Evolutionary conservation across 306 rosid genomes (phyloP), one percentile per base, ranked within the genome.

Genomic region (Ochetophila trinervis): DNA sequence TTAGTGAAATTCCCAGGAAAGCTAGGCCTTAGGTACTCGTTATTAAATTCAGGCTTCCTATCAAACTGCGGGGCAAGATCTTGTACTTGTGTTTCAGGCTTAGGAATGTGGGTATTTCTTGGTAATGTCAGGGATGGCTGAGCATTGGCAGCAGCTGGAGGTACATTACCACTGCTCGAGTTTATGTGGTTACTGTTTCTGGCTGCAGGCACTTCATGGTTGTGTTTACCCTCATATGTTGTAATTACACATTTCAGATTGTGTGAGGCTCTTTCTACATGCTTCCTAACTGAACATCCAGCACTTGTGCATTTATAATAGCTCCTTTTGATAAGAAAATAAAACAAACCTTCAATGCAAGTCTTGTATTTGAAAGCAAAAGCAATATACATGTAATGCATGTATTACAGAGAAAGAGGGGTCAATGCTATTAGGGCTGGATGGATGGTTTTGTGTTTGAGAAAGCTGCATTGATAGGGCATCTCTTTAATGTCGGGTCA

Each of bases 291-390:
- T 15, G 22, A 10, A 80, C 98, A 91, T 35, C 95, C 95, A 20
- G 85, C 89, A 76, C 90, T 87, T 1, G 98, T 89, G 79, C 98
- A 91, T 78, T 91, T 91, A 81, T 91, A 91, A 86, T 91, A 91
- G 85, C 98, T 91, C 96, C 98, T 89, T 57, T 16, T 60, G 63
- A 24, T 68, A 51, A 76, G 7, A 32, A 68, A 60, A 22, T 37
- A 35, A 66, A 68, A 58, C 5, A 56, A 50, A 37, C 63, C 12
- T 72, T 57, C 34, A 16, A 57, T 37, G 20, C 73, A 71, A 51
- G 22, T 34, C 19, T 14, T 35, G 36, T 2, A 5, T 17, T 64
- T 53, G 11, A 14, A 34, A 17, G 44, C 44, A 37, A 48, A 36
- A 18, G 47, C 1, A 12, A 4, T 20, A 3, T 62, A 58, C 7